These are phyloP conservation scores for Wickerhamomyces ciferrii DNA, from an alignment of 805 yeast species.

Conservation along the genomic window DNA sequence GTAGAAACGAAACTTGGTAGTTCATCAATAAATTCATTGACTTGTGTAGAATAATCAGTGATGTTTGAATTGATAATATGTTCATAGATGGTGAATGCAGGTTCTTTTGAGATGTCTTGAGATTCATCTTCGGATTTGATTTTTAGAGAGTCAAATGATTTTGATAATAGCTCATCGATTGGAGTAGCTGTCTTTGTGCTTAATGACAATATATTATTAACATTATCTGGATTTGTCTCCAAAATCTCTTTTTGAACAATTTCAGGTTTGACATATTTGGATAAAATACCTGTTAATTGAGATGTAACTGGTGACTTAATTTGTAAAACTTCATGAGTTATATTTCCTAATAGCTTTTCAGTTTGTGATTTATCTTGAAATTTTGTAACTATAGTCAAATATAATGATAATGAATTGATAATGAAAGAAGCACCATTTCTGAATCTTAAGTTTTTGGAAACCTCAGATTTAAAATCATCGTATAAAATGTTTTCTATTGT, in stretches of 20 bases:
- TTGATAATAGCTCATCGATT: slow-evolving; percentile 11
- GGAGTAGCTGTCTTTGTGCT: not conserved
- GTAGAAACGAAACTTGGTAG: slow-evolving; percentile 29
- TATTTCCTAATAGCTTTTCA: slow-evolving; percentile 5
- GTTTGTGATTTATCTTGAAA: slow-evolving; percentile 1
- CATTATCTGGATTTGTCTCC: slow-evolving; percentile 2
- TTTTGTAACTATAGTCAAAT: slow-evolving; percentile 16
- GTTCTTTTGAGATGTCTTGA: slow-evolving; percentile 9
- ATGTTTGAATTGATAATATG: slow-evolving; percentile 20
- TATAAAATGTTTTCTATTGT: slow-evolving; percentile 26
- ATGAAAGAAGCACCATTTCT: slow-evolving; percentile 26
- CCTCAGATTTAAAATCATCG: slow-evolving; percentile 20
- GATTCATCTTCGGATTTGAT: slow-evolving; percentile 14
- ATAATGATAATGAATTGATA: slow-evolving; percentile 24
- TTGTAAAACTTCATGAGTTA: slow-evolving; percentile 8
- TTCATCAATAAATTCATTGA: slow-evolving; percentile 28
- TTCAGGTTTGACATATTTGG: slow-evolving; percentile 11
- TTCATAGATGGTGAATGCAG: slow-evolving; percentile 23
- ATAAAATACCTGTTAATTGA: slow-evolving; percentile 16
- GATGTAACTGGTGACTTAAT: slow-evolving; percentile 11
- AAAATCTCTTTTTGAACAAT: slow-evolving; percentile 6
- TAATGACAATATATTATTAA: not conserved
- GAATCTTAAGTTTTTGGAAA: slow-evolving; percentile 23
- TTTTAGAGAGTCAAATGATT: slow-evolving; percentile 15
- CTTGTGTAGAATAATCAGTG: slow-evolving; percentile 14